phyloP scores from a whole-genome alignment of 768 basidiomycete species.

The Tylopilus subfusipes region DNA sequence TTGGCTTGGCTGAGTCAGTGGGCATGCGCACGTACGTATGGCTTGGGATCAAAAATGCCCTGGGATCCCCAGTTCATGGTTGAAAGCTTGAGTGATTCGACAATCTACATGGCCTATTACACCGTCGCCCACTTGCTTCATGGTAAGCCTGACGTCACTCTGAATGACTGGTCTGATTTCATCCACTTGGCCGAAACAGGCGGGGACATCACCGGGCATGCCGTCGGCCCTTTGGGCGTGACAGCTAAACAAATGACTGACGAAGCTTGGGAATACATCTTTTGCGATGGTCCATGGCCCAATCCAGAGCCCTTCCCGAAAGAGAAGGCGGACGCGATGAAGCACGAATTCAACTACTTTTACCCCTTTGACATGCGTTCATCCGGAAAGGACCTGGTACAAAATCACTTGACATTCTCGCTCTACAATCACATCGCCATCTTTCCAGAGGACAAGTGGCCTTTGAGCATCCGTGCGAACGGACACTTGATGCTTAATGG shows the following conservation, averaged over 20 bases:
- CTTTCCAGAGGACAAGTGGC: slow-evolving; percentile 86
- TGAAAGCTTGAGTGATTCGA: slow-evolving; percentile 95
- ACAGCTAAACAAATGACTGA: slow-evolving; percentile 93
- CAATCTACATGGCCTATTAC: slow-evolving; percentile 98
- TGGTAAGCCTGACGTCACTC: slow-evolving; percentile 43
- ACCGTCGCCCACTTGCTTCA: slow-evolving; percentile 91
- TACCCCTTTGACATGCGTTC: slow-evolving; percentile 98
- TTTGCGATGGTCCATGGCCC: slow-evolving; percentile 77
- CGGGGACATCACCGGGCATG: slow-evolving; percentile 72
- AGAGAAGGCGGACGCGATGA: slow-evolving; percentile 80
- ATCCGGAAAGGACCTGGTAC: slow-evolving; percentile 95
- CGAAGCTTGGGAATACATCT: slow-evolving; percentile 95
- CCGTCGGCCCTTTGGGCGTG: slow-evolving; percentile 80
- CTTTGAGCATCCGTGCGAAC: slow-evolving; percentile 88
- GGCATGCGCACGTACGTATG: slow-evolving; percentile 98
- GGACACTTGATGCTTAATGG: slow-evolving; percentile 97
- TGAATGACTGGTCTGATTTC: slow-evolving; percentile 5
- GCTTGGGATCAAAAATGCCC: slow-evolving; percentile 90
- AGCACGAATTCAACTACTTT: slow-evolving; percentile 92
- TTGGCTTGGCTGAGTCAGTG: slow-evolving; percentile 96
- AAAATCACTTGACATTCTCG: slow-evolving; percentile 92
- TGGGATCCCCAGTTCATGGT: slow-evolving; percentile 98
- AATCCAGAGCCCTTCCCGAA: slow-evolving; percentile 56
- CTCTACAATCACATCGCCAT: slow-evolving; percentile 95
- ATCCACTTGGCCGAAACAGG: slow-evolving; percentile 35